phyloP scores from a whole-genome alignment of 2,329 filamentous ascomycete species.

The Calonectria leucothoes region DNA sequence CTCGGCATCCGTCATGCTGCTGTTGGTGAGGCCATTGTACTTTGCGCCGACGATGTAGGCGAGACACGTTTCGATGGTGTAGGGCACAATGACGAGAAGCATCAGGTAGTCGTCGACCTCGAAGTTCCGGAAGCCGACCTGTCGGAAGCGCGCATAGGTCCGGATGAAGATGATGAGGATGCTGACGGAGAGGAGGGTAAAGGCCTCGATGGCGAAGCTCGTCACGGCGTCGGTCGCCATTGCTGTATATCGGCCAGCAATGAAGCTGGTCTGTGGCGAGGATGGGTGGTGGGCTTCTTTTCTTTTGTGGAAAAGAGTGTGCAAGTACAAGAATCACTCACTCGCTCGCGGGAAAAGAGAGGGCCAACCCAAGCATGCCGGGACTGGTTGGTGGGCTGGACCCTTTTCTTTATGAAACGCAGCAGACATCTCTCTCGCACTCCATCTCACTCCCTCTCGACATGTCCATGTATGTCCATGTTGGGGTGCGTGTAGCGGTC shows the following conservation, averaged over 20 bases:
- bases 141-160: slow-evolving; percentile 57
- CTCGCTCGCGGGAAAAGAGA: too few species aligned
- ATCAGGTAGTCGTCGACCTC: slow-evolving; percentile 63
- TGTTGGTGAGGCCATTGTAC: slow-evolving; percentile 59
- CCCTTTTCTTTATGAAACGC: slow-evolving; percentile 8
- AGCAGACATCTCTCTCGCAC: not conserved
- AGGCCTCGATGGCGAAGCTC: slow-evolving; percentile 40
- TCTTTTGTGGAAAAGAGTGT: not conserved
- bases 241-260: not conserved
- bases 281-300: too few species aligned
- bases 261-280: not conserved
- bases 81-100: slow-evolving; percentile 39
- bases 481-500: not conserved
- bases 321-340: not conserved
- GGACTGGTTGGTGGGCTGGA: not conserved
- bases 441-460: too few species aligned
- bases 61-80: slow-evolving; percentile 42
- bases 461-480: too few species aligned
- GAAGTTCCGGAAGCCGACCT: slow-evolving; percentile 48
- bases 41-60: slow-evolving; percentile 52
- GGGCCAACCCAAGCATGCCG: not conserved
- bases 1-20: slow-evolving; percentile 60
- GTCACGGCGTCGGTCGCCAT: slow-evolving; percentile 13
- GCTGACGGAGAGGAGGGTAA: slow-evolving; percentile 61
- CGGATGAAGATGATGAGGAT: slow-evolving; percentile 61